These are phyloP conservation scores for Ogataea saltuana DNA, from an alignment of 805 yeast genomes.

Conservation along the genomic window DNA sequence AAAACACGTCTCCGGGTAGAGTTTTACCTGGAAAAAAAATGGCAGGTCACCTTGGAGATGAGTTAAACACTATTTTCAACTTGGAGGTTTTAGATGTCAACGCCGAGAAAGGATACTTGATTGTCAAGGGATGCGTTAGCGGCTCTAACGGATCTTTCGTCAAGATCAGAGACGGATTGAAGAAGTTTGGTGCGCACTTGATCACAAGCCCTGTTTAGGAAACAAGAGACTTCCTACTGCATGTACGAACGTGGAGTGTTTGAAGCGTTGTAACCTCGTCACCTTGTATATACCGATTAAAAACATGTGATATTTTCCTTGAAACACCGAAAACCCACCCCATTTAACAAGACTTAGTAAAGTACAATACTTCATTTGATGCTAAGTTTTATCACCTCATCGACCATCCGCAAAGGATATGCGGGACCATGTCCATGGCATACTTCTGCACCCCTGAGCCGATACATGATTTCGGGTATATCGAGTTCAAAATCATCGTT, in stretches of 20 bases:
- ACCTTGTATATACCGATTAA: slow-evolving; percentile 6
- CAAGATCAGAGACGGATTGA: slow-evolving; percentile 77
- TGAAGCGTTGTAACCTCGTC: slow-evolving; percentile 2
- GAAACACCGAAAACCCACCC: slow-evolving; percentile 2
- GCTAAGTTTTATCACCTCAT: slow-evolving; percentile 35
- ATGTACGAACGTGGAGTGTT: slow-evolving; percentile 4
- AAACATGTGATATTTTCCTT: slow-evolving; percentile 11
- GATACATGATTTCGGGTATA: slow-evolving; percentile 56
- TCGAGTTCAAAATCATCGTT: slow-evolving; percentile 53
- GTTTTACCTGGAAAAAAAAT: slow-evolving; percentile 94
- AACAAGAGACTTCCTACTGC: neutral
- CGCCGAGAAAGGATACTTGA: slow-evolving; percentile 75
- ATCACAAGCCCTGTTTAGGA: slow-evolving; percentile 12
- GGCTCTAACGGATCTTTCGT: slow-evolving; percentile 82
- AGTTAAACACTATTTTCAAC: slow-evolving; percentile 71
- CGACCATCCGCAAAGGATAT: slow-evolving; percentile 47
- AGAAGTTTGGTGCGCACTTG: slow-evolving; percentile 37
- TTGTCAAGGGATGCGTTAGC: slow-evolving; percentile 87
- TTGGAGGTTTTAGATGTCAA: slow-evolving; percentile 75
- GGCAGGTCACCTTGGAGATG: slow-evolving; percentile 97
- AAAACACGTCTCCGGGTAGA: slow-evolving; percentile 93
- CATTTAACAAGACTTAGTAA: neutral
- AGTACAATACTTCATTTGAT: too few relatives aligned
- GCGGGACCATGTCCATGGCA: slow-evolving; percentile 85
- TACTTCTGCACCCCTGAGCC: slow-evolving; percentile 63